Percentiles rank a stretch among this genome's conserved stretches.
Evolutionary conservation across 2,329 filamentous ascomycete species (phyloP).

Genomic region (Xylaria sp.): DNA sequence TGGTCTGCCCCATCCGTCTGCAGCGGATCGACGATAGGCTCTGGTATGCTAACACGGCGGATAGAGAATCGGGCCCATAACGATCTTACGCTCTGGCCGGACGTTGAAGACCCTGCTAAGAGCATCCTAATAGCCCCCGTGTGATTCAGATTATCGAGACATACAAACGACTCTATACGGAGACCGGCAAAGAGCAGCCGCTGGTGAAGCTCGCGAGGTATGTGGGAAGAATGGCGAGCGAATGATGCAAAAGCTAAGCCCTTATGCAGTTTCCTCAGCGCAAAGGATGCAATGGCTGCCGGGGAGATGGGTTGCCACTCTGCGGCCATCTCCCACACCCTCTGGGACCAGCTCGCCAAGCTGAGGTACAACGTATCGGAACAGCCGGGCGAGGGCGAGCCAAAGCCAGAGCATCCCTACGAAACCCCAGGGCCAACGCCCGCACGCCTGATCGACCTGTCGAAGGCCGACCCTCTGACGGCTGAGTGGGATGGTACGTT

Average conservation of each 20-base stretch:
- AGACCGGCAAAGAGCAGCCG: conserved; percentile 62
- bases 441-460: conserved; percentile 51
- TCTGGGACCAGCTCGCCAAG: conserved; percentile 52
- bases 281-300: conserved; percentile 58
- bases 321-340: conserved; percentile 56
- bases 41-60: conserved; percentile 7
- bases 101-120: conserved; percentile 58
- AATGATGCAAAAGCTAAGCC: conserved; percentile 4
- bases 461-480: conserved; percentile 55
- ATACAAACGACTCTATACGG: conserved; percentile 57
- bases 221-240: neutral
- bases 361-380: conserved; percentile 52
- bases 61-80: conserved; percentile 57
- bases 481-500: conserved; percentile 55
- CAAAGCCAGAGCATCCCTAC: conserved; percentile 57
- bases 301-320: conserved; percentile 60
- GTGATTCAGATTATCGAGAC: conserved; percentile 61
- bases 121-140: conserved; percentile 60
- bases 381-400: conserved; percentile 53
- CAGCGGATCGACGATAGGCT: neutral
- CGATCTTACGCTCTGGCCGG: conserved; percentile 58
- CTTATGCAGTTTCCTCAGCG: conserved; percentile 52
- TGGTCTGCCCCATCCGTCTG: conserved; percentile 46
- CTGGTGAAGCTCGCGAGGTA: conserved; percentile 58
- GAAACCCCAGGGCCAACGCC: conserved; percentile 50